These are phyloP conservation scores for Aspergillus hancockii DNA, from an alignment of 495 filamentous ascomycete genomes.

Conservation along the genomic window DNA sequence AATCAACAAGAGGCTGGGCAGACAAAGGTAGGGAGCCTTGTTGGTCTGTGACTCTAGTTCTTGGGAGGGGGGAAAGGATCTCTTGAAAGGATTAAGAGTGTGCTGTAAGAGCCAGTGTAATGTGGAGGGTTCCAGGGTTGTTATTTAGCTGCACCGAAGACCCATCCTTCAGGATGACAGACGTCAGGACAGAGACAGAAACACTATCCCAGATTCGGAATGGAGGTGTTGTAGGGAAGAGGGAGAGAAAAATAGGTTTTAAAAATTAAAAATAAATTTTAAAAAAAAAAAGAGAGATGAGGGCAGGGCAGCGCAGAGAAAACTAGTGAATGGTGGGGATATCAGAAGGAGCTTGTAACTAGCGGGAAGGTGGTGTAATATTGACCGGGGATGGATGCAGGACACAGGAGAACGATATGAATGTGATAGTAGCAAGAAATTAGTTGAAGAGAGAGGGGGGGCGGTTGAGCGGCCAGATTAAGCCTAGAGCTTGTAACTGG, in stretches of 20 bases:
- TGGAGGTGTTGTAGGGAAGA: slow-evolving; percentile 12
- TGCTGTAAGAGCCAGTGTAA: slow-evolving; percentile 33
- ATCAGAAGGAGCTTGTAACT: slow-evolving; percentile 38
- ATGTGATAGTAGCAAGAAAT: slow-evolving; percentile 17
- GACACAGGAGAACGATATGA: slow-evolving; percentile 28
- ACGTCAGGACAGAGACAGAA: slow-evolving; percentile 7
- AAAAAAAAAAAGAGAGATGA: slow-evolving; percentile 18
- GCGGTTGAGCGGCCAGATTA: not conserved
- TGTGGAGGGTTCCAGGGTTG: slow-evolving; percentile 48
- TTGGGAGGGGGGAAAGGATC: slow-evolving; percentile 16
- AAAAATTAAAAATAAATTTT: slow-evolving; percentile 14
- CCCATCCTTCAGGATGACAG: slow-evolving; percentile 31
- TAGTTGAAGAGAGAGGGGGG: not conserved
- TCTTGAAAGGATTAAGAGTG: slow-evolving; percentile 31
- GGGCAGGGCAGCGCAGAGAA: slow-evolving; percentile 20
- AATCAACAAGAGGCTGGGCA: slow-evolving; percentile 21
- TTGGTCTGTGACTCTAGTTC: slow-evolving; percentile 24
- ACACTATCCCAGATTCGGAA: slow-evolving; percentile 22
- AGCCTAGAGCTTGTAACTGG: slow-evolving; percentile 7
- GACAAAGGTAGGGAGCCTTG: slow-evolving; percentile 15
- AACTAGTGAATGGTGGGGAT: slow-evolving; percentile 27
- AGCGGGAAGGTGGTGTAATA: slow-evolving; percentile 48
- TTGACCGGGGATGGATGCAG: slow-evolving; percentile 44
- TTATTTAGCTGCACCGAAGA: slow-evolving; percentile 48
- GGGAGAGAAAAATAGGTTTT: slow-evolving; percentile 17